These are phyloP conservation scores for Fraxinus angustifolia DNA, from an alignment of 305 asterid genomes.

Conservation along the genomic window DNA sequence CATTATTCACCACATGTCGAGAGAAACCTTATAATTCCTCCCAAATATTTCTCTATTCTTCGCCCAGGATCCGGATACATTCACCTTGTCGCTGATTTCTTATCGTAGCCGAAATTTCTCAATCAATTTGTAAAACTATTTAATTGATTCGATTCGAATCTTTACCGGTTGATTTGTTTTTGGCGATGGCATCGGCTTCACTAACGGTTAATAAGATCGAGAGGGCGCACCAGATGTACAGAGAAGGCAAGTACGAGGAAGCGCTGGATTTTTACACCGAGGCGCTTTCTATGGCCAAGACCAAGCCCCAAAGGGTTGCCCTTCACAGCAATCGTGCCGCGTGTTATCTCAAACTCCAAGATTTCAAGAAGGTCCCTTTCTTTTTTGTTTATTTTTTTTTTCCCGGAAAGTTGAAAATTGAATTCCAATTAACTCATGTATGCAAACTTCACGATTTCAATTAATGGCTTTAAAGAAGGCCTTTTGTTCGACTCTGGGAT, in stretches of 20 bases:
- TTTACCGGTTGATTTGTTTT: slow-evolving; percentile 15
- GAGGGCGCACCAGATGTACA: slow-evolving; percentile 87
- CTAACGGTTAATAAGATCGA: slow-evolving; percentile 67
- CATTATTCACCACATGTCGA: neutral
- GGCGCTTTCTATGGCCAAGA: slow-evolving; percentile 75
- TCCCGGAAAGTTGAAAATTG: neutral
- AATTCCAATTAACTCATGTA: neutral
- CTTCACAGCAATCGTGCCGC: slow-evolving; percentile 98
- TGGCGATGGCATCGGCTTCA: slow-evolving; percentile 58
- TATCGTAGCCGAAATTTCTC: neutral
- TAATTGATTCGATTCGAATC: neutral
- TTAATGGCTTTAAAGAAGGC: neutral
- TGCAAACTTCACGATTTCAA: neutral
- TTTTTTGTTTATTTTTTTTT: neutral
- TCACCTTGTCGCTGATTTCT: neutral
- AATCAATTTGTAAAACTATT: neutral
- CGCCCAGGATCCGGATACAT: neutral
- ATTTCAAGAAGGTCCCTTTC: slow-evolving; percentile 59
- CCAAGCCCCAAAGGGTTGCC: slow-evolving; percentile 80
- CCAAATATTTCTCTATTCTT: neutral
- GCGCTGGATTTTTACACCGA: slow-evolving; percentile 78
- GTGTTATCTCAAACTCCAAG: slow-evolving; percentile 78
- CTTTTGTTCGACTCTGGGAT: neutral
- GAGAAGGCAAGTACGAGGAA: slow-evolving; percentile 71
- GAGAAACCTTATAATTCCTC: neutral